Conservation (phyloP, 2,329 filamentous ascomycete species). For the Phyllosticta citrichinensis region DNA sequence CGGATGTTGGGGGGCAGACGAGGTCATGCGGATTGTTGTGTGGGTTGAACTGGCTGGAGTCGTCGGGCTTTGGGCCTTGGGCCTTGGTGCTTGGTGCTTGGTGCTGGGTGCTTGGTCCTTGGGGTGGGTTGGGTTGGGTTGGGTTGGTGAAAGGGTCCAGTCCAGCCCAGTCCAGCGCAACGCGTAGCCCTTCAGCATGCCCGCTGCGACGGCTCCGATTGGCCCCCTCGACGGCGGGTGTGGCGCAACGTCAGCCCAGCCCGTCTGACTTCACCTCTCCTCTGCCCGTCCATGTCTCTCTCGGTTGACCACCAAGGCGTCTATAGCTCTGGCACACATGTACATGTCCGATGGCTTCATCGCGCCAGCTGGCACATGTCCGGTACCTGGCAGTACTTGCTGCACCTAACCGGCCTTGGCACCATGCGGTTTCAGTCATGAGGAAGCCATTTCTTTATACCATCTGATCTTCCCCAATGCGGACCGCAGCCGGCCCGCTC, state of each 20-base stretch:
- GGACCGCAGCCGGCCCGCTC: conserved; percentile 1
- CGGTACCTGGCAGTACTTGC: neutral
- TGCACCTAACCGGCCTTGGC: neutral
- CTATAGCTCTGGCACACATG: neutral
- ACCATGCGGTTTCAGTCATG: neutral
- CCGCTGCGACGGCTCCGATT: no score
- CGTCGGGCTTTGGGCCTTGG: no score
- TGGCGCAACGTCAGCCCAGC: neutral
- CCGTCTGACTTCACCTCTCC: neutral
- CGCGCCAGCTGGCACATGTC: neutral
- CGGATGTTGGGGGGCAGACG: neutral
- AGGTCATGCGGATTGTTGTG: conserved; percentile 2
- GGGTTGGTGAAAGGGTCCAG: no score
- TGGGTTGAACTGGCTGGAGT: neutral
- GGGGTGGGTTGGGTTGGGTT: no score
- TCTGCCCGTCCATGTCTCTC: no score
- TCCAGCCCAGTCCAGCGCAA: no score
- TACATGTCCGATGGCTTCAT: no score
- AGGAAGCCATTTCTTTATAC: conserved; percentile 3
- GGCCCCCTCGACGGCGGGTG: neutral
- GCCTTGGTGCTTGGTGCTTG: no score
- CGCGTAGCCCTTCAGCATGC: no score
- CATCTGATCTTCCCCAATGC: conserved; percentile 3
- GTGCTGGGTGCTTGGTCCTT: no score
- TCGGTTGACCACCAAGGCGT: no score